Conservation (phyloP, 2,329 filamentous ascomycete genomes). For the Diaporthe ampelina region DNA sequence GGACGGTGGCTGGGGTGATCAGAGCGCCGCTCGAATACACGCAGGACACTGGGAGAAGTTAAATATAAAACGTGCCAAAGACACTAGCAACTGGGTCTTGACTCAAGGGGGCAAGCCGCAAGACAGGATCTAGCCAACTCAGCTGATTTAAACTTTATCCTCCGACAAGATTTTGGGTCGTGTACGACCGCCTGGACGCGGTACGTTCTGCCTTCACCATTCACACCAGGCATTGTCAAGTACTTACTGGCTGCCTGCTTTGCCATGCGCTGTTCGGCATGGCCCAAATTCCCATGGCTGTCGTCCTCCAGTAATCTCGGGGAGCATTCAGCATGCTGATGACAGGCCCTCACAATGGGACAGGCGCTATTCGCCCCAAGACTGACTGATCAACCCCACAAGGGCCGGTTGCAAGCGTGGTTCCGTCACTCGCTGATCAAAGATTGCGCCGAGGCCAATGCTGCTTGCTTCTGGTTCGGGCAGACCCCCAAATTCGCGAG, state of each 20-base stretch:
- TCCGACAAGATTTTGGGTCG: constrained; percentile 38
- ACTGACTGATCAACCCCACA: not conserved
- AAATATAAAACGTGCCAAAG: constrained; percentile 33
- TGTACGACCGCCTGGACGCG: constrained; percentile 26
- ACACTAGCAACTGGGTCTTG: constrained; percentile 31
- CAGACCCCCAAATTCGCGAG: constrained; percentile 44
- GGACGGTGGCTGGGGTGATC: constrained; percentile 19
- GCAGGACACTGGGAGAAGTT: constrained; percentile 16
- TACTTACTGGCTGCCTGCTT: not conserved
- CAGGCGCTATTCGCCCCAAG: not conserved
- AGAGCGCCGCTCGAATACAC: constrained; percentile 13
- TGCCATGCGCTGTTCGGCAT: not conserved
- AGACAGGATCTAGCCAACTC: constrained; percentile 36
- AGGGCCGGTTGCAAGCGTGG: not conserved
- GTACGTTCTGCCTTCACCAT: constrained; percentile 29
- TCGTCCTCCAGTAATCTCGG: not conserved
- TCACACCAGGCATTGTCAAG: constrained; percentile 12
- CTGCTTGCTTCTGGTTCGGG: constrained; percentile 39
- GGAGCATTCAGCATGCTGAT: not conserved
- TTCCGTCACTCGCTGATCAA: constrained; percentile 1
- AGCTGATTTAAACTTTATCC: constrained; percentile 38
- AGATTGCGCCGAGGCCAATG: constrained; percentile 15
- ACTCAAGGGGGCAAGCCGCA: constrained; percentile 32
- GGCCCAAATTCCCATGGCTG: not conserved
- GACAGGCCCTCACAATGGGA: not conserved